Evolutionary conservation across 2,329 filamentous ascomycete species (phyloP).

Genomic region (Fusarium fujikuroi): DNA sequence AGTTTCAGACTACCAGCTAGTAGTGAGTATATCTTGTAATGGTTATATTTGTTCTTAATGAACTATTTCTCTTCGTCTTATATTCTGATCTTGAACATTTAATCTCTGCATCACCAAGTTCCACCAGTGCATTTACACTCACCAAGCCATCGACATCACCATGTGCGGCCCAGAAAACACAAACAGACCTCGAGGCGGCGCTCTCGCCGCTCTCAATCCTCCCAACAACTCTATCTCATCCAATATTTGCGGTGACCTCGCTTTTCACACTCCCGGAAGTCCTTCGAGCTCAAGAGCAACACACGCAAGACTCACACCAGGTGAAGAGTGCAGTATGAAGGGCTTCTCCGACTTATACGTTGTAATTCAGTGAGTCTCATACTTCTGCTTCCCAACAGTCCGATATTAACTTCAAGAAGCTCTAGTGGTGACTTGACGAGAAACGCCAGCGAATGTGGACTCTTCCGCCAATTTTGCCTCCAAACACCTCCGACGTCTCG

Average conservation of each 20-base stretch:
- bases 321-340: conserved; percentile 27
- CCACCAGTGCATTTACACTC: background rate
- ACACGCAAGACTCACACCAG: conserved; percentile 55
- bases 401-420: conserved; percentile 38
- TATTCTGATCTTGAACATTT: background rate
- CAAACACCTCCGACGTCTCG: conserved; percentile 17
- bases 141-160: conserved; percentile 31
- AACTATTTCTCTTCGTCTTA: background rate
- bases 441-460: conserved; percentile 54
- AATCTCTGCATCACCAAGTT: background rate
- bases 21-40: background rate
- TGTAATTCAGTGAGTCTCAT: conserved; percentile 56
- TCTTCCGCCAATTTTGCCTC: conserved; percentile 54
- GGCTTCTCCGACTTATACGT: conserved; percentile 47
- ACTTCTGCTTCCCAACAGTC: rapidly evolving
- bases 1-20: background rate
- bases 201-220: conserved; percentile 56
- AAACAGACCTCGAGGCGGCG: conserved; percentile 56
- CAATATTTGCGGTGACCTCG: conserved; percentile 51
- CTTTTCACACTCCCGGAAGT: conserved; percentile 56
- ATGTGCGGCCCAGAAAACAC: conserved; percentile 60
- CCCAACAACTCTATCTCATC: conserved; percentile 28
- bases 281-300: conserved; percentile 54
- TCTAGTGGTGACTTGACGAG: conserved; percentile 57
- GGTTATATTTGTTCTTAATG: background rate